Evolutionary conservation across 116 monocot genomes (phyloP), one percentile per base, ranked within the genome.

Genomic region (Dioscorea cayenensis): DNA sequence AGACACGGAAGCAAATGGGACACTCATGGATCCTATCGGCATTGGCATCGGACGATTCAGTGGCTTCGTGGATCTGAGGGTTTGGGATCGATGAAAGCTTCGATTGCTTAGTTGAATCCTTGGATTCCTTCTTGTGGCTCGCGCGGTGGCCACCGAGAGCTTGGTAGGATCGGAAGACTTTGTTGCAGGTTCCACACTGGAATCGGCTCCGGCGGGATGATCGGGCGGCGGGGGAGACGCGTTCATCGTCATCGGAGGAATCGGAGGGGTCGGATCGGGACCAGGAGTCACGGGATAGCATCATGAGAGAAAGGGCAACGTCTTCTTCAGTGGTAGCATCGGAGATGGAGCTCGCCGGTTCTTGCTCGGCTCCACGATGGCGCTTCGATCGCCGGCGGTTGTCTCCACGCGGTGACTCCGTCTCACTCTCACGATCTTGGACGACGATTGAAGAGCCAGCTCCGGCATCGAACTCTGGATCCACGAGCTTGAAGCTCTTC

Each of bases 271-370:
- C 55, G 55, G 59, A n/a, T 25, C 59, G 63, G 65, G 59, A 51
- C 91, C 94, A 90, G 66, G 69, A 35, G 66, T 90, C 90, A 50
- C 91, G 84, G 1, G 94, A 94, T 20, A 94, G 88, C 80, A 94
- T 88, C 82, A 94, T 83, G 63, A 94, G 77, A 17, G 78, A 86
- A 64, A 80, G 38, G 25, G 94, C 94, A 6, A 94, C 87, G 73
- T 94, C 90, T 77, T 94, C 90, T 55, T 86, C 84, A 9, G 81
- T 51, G 11, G 85, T 76, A 2, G 88, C 71, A 52, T 89, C 87
- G n/a, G 94, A 94, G 38, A 90, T 83, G 11, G 94, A 94, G 80
- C 94, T 94, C 28, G 71, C 75, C 25, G 78, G 88, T 58, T 90
- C 94, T 29, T 72, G 66, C 63, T 85, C 84, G 29, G 65, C 50